Conservation (phyloP, 768 basidiomycete species). For the Podaxis rugospora region DNA sequence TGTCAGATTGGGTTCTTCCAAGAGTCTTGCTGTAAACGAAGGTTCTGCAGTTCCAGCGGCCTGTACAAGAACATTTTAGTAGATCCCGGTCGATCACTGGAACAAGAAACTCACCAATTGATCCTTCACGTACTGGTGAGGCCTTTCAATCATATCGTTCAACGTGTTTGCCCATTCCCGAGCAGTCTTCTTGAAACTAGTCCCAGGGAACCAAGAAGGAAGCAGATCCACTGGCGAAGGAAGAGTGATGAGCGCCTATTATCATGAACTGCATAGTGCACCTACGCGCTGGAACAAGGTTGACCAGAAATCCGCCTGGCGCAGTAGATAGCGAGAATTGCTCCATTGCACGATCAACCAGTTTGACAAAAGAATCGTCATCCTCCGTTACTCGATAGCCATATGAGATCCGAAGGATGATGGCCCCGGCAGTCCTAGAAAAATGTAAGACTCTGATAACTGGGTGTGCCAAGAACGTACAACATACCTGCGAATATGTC, state of each 20-base stretch:
- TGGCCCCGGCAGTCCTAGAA: constrained; percentile 36
- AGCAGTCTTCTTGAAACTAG: constrained; percentile 45
- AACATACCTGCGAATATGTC: constrained; percentile 33
- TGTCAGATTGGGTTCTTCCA: constrained; percentile 24
- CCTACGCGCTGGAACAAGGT: constrained; percentile 45
- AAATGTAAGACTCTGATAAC: background rate
- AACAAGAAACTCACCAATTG: constrained; percentile 32
- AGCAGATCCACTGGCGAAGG: constrained; percentile 36
- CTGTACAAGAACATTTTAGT: constrained; percentile 11
- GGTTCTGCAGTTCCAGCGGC: constrained; percentile 27
- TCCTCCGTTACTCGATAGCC: constrained; percentile 36
- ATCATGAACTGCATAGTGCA: background rate
- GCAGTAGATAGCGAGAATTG: constrained; percentile 36
- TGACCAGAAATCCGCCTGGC: constrained; percentile 43
- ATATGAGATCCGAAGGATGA: constrained; percentile 40
- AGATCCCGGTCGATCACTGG: background rate
- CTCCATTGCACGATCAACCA: constrained; percentile 33
- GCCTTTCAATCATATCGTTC: constrained; percentile 40
- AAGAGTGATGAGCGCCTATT: background rate
- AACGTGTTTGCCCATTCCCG: constrained; percentile 38
- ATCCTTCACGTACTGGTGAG: constrained; percentile 38
- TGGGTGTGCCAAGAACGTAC: background rate
- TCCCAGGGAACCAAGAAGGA: constrained; percentile 56
- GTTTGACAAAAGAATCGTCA: constrained; percentile 33
- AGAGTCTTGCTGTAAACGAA: constrained; percentile 29